These are phyloP conservation scores for Barbarea vulgaris DNA, from an alignment of 345 rosid genomes.

Conservation along the genomic window DNA sequence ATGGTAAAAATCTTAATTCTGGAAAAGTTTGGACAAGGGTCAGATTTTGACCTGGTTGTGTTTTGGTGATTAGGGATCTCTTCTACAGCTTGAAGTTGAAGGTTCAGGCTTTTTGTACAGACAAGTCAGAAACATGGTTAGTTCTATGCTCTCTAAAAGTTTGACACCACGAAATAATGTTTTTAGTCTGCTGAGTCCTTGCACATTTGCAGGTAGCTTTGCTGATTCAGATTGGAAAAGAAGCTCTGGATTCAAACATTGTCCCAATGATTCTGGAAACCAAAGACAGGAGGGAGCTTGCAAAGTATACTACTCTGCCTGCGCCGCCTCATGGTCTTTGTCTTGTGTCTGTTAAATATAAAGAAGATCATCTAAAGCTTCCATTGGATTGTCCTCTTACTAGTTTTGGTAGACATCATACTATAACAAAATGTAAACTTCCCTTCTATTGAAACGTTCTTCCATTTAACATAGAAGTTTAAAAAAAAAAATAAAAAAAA, in stretches of 20 bases:
- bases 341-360: constrained; percentile 65
- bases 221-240: constrained; percentile 83
- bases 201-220: constrained; percentile 66
- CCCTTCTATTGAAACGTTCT: constrained; percentile 44
- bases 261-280: constrained; percentile 67
- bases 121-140: constrained; percentile 94
- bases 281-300: constrained; percentile 75
- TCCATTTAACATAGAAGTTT: constrained; percentile 10
- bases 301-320: constrained; percentile 57
- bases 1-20: constrained; percentile 50
- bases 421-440: constrained; percentile 68
- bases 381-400: constrained; percentile 59
- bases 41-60: not conserved
- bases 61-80: constrained; percentile 59
- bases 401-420: constrained; percentile 77
- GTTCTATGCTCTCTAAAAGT: not conserved
- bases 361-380: constrained; percentile 63
- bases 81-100: constrained; percentile 82
- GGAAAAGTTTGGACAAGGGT: not conserved
- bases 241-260: constrained; percentile 71
- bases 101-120: constrained; percentile 89
- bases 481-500: no score
- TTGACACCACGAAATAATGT: not conserved
- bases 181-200: constrained; percentile 5
- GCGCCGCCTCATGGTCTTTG: constrained; percentile 85